Conservation (phyloP, 139 green algal species). For the Micromonas commoda region DNA sequence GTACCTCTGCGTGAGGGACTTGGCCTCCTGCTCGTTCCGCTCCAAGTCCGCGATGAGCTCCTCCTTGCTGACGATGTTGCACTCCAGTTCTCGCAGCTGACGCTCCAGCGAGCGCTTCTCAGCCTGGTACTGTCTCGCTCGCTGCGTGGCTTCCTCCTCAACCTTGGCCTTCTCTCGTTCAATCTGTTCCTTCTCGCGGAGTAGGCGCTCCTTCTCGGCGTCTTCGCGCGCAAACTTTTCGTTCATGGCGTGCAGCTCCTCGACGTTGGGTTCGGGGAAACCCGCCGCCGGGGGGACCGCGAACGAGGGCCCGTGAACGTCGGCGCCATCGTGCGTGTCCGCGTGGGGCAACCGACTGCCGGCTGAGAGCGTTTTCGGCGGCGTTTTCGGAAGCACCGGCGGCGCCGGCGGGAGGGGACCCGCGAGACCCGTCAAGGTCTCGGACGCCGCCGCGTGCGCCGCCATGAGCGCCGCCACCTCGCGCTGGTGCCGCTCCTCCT, state of each 20-base stretch:
- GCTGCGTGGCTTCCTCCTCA: background rate
- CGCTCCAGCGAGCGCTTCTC: background rate
- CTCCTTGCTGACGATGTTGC: slow-evolving; percentile 19
- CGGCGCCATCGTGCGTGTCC: too few relatives aligned
- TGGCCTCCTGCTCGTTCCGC: slow-evolving; percentile 20
- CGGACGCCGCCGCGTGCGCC: too few relatives aligned
- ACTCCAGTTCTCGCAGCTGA: slow-evolving; percentile 6
- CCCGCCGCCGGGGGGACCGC: too few relatives aligned
- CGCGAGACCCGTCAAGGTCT: background rate
- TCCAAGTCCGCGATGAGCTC: slow-evolving; percentile 18
- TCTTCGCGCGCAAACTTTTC: background rate
- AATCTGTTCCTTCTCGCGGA: background rate
- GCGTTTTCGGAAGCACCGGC: background rate
- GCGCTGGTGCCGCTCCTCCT: background rate
- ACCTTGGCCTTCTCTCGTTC: background rate
- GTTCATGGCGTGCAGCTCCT: too few relatives aligned
- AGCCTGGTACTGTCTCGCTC: background rate
- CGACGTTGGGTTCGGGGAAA: too few relatives aligned
- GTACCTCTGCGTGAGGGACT: background rate
- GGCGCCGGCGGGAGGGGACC: too few relatives aligned
- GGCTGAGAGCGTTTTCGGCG: too few relatives aligned
- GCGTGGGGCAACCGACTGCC: too few relatives aligned
- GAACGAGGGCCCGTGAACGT: too few relatives aligned
- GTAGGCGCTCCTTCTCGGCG: background rate
- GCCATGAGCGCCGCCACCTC: background rate